Base-by-base conservation (phyloP, 2,329 filamentous ascomycete genomes). In the Emmonsiellopsis sp. region DNA sequence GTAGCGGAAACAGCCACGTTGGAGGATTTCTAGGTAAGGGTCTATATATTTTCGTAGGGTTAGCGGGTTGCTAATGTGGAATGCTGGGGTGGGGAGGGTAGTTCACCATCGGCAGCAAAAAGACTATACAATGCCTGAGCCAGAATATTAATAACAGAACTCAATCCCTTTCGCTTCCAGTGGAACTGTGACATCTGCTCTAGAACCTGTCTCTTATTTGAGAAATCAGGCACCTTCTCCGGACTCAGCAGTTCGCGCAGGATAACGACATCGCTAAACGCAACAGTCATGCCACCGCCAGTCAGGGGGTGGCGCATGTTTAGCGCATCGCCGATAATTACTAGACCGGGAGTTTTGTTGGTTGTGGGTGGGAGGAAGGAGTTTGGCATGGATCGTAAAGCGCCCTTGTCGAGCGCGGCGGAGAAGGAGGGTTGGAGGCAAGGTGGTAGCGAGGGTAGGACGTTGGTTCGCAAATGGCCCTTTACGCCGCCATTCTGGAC, bases 231-330 rank as follows among this genome's bases (percentile, higher is more conserved):
- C 0, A 96, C 78, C 6, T 73, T 71, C 40, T 79, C 73, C 0
- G 89, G 90, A 39, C 81, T 77, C 1, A 98, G 80, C 21, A 96
- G 75, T 7, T 85, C 79, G 0, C 86, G 76, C 31, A 98, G 78
- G 1, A 94, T 71, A 9, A 93, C 79, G 1, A 88, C 91, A 65
- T 98, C 93, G 72, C 92, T 95, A 70, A 98, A 87, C 1, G 89
- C 93, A 1, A 97, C 93, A 0, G 92, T 97, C 93, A 98, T 98
- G 62, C 93, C 93, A 60, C 93, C 93, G 51, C 93, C 93, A 0
- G 93, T 98, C 10, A 98, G 79, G 1, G 93, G 93, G 72, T 98
- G 93, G n/a, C 93, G 87, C 93, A 98, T 98, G 75, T 98, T 98
- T 79, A 95, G 85, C 11, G 93, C 92, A 68, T 98, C 93, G 55